These are phyloP conservation scores for Gentiana dahurica DNA, from an alignment of 257 asterid species.

Conservation along the genomic window DNA sequence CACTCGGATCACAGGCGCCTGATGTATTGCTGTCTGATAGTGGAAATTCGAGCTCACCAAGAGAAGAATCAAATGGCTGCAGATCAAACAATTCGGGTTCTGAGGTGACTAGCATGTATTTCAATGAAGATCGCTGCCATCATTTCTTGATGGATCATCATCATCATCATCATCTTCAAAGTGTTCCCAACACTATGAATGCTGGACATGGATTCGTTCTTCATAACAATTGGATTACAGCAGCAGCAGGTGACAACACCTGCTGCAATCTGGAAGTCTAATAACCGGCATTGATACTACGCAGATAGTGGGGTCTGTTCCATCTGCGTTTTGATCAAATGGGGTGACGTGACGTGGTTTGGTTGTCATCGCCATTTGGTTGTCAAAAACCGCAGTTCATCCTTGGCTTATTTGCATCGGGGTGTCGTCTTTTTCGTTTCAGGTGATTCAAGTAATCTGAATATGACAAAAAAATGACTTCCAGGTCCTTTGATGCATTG, in stretches of 20 bases:
- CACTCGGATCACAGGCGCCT: constrained; percentile 28
- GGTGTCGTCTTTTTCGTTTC: constrained; percentile 11
- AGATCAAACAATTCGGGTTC: constrained; percentile 26
- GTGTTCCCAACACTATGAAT: constrained; percentile 24
- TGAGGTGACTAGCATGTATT: constrained; percentile 22
- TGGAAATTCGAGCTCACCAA: constrained; percentile 19
- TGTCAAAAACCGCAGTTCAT: constrained; percentile 42
- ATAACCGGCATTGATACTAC: constrained; percentile 2
- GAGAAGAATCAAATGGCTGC: constrained; percentile 16
- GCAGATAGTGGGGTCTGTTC: constrained; percentile 14
- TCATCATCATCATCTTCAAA: constrained; percentile 18
- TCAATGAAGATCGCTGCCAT: constrained; percentile 24
- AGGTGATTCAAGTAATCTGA: constrained; percentile 3
- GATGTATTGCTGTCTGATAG: constrained; percentile 42
- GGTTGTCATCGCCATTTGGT: constrained; percentile 24
- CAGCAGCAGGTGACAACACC: constrained; percentile 15
- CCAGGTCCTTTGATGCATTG: constrained; percentile 19
- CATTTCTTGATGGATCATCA: constrained; percentile 27
- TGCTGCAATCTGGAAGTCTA: constrained; percentile 41
- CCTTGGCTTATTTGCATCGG: constrained; percentile 51
- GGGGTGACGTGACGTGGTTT: neutral
- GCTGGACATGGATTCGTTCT: constrained; percentile 29
- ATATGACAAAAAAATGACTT: constrained; percentile 10
- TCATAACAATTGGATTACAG: constrained; percentile 30
- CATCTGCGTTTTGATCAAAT: constrained; percentile 24